These are phyloP conservation scores for Brassica juncea DNA, from an alignment of 345 rosid genomes.

Conservation along the genomic window DNA sequence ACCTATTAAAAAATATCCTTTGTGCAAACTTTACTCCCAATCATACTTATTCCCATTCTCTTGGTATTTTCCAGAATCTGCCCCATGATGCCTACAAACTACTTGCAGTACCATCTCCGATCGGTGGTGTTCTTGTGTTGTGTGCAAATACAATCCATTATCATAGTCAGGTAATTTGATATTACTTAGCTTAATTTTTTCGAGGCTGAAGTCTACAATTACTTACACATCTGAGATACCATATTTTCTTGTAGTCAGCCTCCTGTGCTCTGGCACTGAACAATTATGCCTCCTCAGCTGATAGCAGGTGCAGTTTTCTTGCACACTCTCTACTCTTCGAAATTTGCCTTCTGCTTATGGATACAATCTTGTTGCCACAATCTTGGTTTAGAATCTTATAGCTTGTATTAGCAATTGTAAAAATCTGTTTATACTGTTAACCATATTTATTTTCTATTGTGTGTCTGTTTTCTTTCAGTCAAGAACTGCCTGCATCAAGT, in stretches of 20 bases:
- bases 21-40: slow-evolving; percentile 19
- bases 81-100: slow-evolving; percentile 96
- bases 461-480: slow-evolving; percentile 54
- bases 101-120: slow-evolving; percentile 94
- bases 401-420: slow-evolving; percentile 8
- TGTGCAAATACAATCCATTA: slow-evolving; percentile 85
- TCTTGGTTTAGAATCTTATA: slow-evolving; percentile 11
- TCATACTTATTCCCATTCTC: slow-evolving; percentile 25
- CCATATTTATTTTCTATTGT: slow-evolving; percentile 14
- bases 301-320: slow-evolving; percentile 64
- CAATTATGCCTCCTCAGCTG: slow-evolving; percentile 72
- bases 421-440: slow-evolving; percentile 18
- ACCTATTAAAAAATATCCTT: slow-evolving; percentile 4
- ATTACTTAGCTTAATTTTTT: slow-evolving; percentile 11
- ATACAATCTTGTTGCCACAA: slow-evolving; percentile 19
- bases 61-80: slow-evolving; percentile 67
- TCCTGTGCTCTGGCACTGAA: slow-evolving; percentile 86
- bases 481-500: slow-evolving; percentile 84
- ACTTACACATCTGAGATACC: slow-evolving; percentile 10
- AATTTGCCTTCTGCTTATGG: background rate
- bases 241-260: slow-evolving; percentile 71
- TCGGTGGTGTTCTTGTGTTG: slow-evolving; percentile 93
- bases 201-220: slow-evolving; percentile 9
- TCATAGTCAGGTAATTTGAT: slow-evolving; percentile 77
- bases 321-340: slow-evolving; percentile 14